A percentile compares a stretch with the other conserved stretches of the same genome.
These are phyloP conservation scores for Penicillium sp. DNA, from an alignment of 2,329 filamentous ascomycete species.

Conservation along the genomic window DNA sequence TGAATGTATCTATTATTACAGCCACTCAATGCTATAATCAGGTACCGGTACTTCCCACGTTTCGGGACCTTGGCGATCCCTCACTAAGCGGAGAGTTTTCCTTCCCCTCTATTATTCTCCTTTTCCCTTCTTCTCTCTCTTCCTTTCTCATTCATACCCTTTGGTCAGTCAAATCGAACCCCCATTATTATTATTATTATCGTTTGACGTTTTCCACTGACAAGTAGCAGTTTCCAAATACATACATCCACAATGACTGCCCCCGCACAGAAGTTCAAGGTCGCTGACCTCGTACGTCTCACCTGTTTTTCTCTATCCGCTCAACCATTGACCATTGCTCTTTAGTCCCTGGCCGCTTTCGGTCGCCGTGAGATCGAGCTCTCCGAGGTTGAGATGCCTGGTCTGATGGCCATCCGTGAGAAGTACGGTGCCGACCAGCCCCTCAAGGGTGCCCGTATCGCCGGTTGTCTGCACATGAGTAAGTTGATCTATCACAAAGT, in stretches of 20 bases:
- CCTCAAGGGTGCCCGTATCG: constrained; percentile 89
- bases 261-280: constrained; percentile 93
- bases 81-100: constrained; percentile 20
- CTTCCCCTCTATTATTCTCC: constrained; percentile 18
- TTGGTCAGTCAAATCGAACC: constrained; percentile 5
- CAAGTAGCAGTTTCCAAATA: constrained; percentile 12
- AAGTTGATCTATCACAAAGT: constrained; percentile 32
- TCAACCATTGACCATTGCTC: constrained; percentile 14
- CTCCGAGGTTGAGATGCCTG: constrained; percentile 94
- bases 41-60: constrained; percentile 9
- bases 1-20: neutral
- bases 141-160: constrained; percentile 11
- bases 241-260: constrained; percentile 58
- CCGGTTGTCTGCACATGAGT: constrained; percentile 98
- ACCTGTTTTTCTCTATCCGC: neutral
- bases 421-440: constrained; percentile 95
- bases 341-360: constrained; percentile 83
- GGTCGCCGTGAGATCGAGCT: constrained; percentile 99
- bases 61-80: constrained; percentile 2
- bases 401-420: constrained; percentile 88
- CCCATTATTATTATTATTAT: neutral
- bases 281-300: constrained; percentile 78
- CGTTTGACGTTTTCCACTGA: constrained; percentile 5
- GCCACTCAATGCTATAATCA: neutral
- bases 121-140: constrained; percentile 11